These are phyloP conservation scores for Pythium phragmiticola DNA, from an alignment of 352 stramenopile genomes.

Conservation along the genomic window DNA sequence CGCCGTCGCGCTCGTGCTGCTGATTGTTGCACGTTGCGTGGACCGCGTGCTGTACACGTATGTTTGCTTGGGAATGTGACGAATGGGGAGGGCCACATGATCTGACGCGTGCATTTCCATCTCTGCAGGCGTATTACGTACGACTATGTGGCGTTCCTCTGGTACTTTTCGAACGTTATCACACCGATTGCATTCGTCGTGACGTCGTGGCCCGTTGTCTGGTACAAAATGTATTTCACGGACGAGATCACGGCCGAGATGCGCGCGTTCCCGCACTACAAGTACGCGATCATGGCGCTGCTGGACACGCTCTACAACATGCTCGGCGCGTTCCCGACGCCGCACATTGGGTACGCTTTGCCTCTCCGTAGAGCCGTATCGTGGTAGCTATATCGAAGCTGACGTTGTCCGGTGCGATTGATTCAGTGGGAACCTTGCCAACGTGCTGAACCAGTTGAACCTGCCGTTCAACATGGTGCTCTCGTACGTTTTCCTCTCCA, in stretches of 20 bases:
- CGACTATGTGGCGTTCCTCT: conserved; percentile 85
- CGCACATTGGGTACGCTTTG: conserved; percentile 68
- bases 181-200: conserved; percentile 72
- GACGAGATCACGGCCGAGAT: conserved; percentile 86
- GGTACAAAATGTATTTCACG: conserved; percentile 86
- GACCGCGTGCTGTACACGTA: conserved; percentile 87
- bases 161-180: conserved; percentile 88
- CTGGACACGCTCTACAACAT: conserved; percentile 86
- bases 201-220: conserved; percentile 73
- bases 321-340: conserved; percentile 76
- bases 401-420: not conserved
- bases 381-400: not conserved
- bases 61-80: conserved; percentile 24
- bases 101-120: too few species aligned
- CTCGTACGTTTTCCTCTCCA: conserved; percentile 76
- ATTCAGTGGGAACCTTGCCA: conserved; percentile 74
- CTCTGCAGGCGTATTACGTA: conserved; percentile 77
- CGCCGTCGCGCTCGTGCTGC: conserved; percentile 66
- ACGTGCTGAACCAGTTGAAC: conserved; percentile 84
- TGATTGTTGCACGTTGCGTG: conserved; percentile 78
- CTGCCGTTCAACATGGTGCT: conserved; percentile 88
- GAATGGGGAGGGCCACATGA: not conserved
- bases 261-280: conserved; percentile 83
- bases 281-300: conserved; percentile 84
- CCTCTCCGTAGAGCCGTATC: not conserved